A percentile compares a stretch with the other conserved stretches of the same genome.
Conservation (phyloP, 2,329 filamentous ascomycete species). For the Monilinia aucupariae region DNA sequence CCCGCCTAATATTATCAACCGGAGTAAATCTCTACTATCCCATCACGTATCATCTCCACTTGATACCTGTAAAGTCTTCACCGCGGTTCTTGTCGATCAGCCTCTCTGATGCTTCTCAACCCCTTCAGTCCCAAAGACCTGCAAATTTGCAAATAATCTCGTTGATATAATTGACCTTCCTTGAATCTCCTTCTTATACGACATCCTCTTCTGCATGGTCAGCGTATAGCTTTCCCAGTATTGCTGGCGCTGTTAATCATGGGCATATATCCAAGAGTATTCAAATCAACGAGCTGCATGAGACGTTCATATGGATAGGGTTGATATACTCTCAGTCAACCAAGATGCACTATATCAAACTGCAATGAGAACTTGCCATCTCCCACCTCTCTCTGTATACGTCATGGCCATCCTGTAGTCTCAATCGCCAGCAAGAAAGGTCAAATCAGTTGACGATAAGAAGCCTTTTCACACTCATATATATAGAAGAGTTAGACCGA, state of each 20-base stretch:
- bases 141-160: neutral
- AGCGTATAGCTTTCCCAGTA: neutral
- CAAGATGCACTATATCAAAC: neutral
- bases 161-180: too few species aligned
- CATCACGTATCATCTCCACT: neutral
- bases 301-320: neutral
- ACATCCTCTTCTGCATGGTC: neutral
- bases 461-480: neutral
- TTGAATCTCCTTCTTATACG: neutral
- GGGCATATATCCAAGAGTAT: neutral
- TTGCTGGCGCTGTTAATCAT: neutral
- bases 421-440: neutral
- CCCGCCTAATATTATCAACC: neutral
- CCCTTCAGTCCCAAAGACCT: neutral
- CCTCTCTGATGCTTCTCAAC: neutral
- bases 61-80: neutral
- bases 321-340: neutral
- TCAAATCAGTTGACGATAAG: neutral
- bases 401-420: neutral
- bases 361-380: neutral
- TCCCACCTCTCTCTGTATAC: neutral
- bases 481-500: too few species aligned
- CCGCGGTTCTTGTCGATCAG: neutral
- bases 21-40: neutral
- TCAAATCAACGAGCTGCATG: neutral